These are phyloP conservation scores for Symmetrospora coprosmae DNA, from an alignment of 768 basidiomycete species.

Conservation along the genomic window DNA sequence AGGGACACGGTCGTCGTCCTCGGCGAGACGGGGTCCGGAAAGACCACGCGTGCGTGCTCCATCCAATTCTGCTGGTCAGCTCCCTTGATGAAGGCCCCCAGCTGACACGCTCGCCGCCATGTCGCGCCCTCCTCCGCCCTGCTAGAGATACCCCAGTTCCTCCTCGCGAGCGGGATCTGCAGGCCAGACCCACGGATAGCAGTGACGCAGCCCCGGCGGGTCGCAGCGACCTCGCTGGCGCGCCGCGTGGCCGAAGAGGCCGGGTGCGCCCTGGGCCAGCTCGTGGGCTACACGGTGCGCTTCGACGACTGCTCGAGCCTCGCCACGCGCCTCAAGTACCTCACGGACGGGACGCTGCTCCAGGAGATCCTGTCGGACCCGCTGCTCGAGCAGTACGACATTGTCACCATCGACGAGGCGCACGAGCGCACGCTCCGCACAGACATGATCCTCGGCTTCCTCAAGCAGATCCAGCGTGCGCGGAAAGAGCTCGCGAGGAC, in stretches of 20 bases:
- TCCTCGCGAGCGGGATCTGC: conserved; percentile 62
- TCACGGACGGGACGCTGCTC: conserved; percentile 96
- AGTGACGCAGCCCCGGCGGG: conserved; percentile 85
- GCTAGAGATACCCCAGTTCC: conserved; percentile 87
- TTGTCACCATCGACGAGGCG: conserved; percentile 87
- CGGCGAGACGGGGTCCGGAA: conserved; percentile 95
- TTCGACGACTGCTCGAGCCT: conserved; percentile 69
- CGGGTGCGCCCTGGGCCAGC: conserved; percentile 52
- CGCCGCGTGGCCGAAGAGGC: conserved; percentile 76
- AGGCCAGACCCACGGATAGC: conserved; percentile 44
- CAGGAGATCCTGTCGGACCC: conserved; percentile 74
- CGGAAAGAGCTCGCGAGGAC: conserved; percentile 44
- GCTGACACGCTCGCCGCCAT: background rate
- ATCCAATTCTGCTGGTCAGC: background rate
- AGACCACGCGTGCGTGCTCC: conserved; percentile 74
- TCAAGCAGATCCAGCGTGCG: conserved; percentile 62
- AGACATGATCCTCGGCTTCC: conserved; percentile 75
- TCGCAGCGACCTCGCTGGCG: conserved; percentile 91
- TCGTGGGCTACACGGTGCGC: conserved; percentile 87
- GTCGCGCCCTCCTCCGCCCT: background rate
- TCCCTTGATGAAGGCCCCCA: background rate
- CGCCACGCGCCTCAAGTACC: conserved; percentile 74
- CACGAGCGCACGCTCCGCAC: conserved; percentile 91
- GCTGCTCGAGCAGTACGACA: conserved; percentile 62
- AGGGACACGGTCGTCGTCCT: conserved; percentile 78